phyloP scores from a whole-genome alignment of 805 yeast species.

The Ascoidea tarda region DNA sequence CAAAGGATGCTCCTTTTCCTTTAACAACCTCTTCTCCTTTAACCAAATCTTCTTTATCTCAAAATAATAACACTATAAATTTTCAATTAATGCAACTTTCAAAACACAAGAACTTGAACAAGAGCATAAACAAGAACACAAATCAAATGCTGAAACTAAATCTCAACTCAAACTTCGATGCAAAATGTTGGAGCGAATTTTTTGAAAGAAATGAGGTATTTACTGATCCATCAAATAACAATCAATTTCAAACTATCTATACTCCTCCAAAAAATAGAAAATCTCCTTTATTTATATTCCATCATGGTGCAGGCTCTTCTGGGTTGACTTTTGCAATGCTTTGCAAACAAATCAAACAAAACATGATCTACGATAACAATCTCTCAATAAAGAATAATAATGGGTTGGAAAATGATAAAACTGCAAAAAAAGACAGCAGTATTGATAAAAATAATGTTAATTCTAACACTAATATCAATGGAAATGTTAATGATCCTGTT shows the following conservation, averaged over 20 bases:
- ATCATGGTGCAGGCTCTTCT: slow-evolving; percentile 94
- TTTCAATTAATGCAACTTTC: too few relatives aligned
- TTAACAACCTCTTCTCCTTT: not conserved
- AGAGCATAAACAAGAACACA: too few relatives aligned
- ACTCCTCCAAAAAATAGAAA: slow-evolving; percentile 29
- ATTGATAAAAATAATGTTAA: too few relatives aligned
- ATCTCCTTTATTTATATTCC: slow-evolving; percentile 54
- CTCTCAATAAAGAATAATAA: slow-evolving; percentile 11
- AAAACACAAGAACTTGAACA: too few relatives aligned
- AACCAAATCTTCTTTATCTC: too few relatives aligned
- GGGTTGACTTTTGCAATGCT: slow-evolving; percentile 62
- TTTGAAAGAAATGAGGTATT: slow-evolving; percentile 18
- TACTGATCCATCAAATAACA: slow-evolving; percentile 12
- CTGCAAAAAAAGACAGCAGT: too few relatives aligned
- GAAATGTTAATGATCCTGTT: slow-evolving; percentile 4
- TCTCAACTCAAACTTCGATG: too few relatives aligned
- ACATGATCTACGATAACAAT: too few relatives aligned
- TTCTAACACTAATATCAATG: slow-evolving; percentile 11
- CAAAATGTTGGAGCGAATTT: slow-evolving; percentile 18
- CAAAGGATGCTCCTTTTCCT: slow-evolving; percentile 7
- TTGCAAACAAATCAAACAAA: slow-evolving; percentile 17
- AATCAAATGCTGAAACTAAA: too few relatives aligned
- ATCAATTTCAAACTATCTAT: slow-evolving; percentile 40
- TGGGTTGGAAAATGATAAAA: slow-evolving; percentile 9
- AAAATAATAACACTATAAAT: too few relatives aligned